Base-by-base conservation (phyloP, 2,329 filamentous ascomycete species). In the Fusarium sarcochroum region DNA sequence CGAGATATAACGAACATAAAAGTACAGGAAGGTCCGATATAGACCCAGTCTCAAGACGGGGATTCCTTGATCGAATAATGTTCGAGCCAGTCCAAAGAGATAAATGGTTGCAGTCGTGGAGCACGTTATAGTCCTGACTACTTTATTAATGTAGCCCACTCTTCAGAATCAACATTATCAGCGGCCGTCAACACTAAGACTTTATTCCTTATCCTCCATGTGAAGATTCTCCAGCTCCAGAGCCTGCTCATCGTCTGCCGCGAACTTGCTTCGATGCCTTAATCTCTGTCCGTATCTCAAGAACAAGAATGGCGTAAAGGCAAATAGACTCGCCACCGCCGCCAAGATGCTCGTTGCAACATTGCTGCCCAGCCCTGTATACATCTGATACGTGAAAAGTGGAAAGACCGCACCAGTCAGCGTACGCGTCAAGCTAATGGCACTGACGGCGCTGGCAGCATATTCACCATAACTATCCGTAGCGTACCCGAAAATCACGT, bases 201-300 rank as follows among this genome's bases (percentile, higher is more conserved):
- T 30, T 30, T 30, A 57, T 4, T 53, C 20, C 18, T 30, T 25
- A 4, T 62, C 47, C 20, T 62, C 42, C 41, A 62, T 62, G 1
- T 62, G 58, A 1, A 18, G 9, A 2, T 62, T 62, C 4, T 62
- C 58, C 17, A 10, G 14, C 30, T 47, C 11, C 23, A 62, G 6
- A 14, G 41, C 58, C 2, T 62, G 15, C 2, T 42, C 57, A 4
- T 62, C 35, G 1, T 62, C 30, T 13, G 41, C 57, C 1, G 58
- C 58, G 10, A 62, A 62, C 18, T 62, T 62, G 7, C 58, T 62
- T 37, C 23, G 4, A 25, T 62, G 57, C 9, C 57, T 62, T 18
- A 62, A 18, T 27, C 4, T 62, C 3, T 46, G 17, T 15, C 47
- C 57, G 6, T 62, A 62, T 5, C 6, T 14, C 4, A 62, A 6